A percentile compares a stretch with the other conserved stretches of the same genome.
phyloP scores from a whole-genome alignment of 2,329 filamentous ascomycete species.

The Arthroderma sp. region DNA sequence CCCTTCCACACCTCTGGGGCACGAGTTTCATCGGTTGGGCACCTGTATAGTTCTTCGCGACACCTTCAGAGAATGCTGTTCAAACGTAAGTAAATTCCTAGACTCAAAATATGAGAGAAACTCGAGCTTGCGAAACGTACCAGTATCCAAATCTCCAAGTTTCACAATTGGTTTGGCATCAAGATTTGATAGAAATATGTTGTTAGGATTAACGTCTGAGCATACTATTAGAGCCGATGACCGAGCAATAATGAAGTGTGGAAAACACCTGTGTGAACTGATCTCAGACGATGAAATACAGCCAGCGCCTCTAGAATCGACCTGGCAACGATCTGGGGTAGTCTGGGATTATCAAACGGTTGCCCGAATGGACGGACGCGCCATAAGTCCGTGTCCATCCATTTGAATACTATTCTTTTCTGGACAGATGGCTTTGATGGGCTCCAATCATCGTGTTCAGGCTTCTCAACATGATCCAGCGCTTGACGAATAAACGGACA shows the following conservation, averaged over 20 bases:
- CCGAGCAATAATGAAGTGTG: neutral
- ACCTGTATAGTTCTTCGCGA: constrained; percentile 3
- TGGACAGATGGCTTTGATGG: constrained; percentile 4
- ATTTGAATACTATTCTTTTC: constrained; percentile 7
- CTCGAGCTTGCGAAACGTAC: neutral
- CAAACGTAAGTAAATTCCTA: neutral
- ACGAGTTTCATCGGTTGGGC: constrained; percentile 7
- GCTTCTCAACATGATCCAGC: constrained; percentile 7
- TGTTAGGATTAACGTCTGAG: constrained; percentile 9
- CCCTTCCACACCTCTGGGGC: constrained; percentile 9
- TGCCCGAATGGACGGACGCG: constrained; percentile 6
- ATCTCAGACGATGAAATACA: constrained; percentile 4
- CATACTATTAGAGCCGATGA: neutral
- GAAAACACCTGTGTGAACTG: constrained; percentile 7
- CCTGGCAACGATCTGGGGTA: constrained; percentile 6
- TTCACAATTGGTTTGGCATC: constrained; percentile 5
- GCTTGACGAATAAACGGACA: constrained; percentile 6
- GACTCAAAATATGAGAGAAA: neutral
- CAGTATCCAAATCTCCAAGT: constrained; percentile 8
- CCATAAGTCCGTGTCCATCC: constrained; percentile 10
- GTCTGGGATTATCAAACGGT: constrained; percentile 7
- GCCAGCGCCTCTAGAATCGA: constrained; percentile 8
- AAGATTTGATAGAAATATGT: constrained; percentile 7
- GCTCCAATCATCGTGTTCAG: constrained; percentile 7
- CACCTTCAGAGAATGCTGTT: constrained; percentile 6